These are phyloP conservation scores for Isabelozyma heimii DNA, from an alignment of 805 yeast species.

Conservation along the genomic window DNA sequence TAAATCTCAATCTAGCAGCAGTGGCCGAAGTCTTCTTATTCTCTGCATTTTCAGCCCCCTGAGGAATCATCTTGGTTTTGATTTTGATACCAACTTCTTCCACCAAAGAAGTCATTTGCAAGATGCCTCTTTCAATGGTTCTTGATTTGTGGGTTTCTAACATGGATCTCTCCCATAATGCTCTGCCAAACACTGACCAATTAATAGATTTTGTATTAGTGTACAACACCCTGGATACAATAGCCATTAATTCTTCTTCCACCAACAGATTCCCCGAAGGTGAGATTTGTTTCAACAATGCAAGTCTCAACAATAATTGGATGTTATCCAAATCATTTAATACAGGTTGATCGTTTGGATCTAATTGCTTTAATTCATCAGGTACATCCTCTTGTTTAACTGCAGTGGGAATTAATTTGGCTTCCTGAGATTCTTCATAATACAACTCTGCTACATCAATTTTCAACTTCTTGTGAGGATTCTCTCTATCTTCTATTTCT, in stretches of 20 bases:
- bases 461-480: constrained; percentile 33
- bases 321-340: constrained; percentile 67
- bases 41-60: constrained; percentile 28
- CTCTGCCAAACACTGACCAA: constrained; percentile 77
- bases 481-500: constrained; percentile 33
- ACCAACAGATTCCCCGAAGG: constrained; percentile 71
- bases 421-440: constrained; percentile 15
- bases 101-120: constrained; percentile 88
- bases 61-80: constrained; percentile 51
- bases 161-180: constrained; percentile 86
- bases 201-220: constrained; percentile 48
- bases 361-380: constrained; percentile 45
- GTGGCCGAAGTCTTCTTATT: constrained; percentile 32
- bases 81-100: constrained; percentile 80
- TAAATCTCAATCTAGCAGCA: constrained; percentile 58
- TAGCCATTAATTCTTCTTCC: constrained; percentile 79
- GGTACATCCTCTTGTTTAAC: constrained; percentile 65
- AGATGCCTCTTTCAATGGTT: constrained; percentile 89
- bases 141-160: constrained; percentile 77
- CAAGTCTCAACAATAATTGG: constrained; percentile 69
- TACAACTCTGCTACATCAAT: constrained; percentile 31
- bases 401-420: constrained; percentile 61
- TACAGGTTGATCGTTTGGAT: constrained; percentile 81
- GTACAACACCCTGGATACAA: constrained; percentile 68
- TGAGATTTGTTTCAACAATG: constrained; percentile 61